These are phyloP conservation scores for Claviceps humidiphila DNA, from an alignment of 2,329 filamentous ascomycete species.

Conservation along the genomic window DNA sequence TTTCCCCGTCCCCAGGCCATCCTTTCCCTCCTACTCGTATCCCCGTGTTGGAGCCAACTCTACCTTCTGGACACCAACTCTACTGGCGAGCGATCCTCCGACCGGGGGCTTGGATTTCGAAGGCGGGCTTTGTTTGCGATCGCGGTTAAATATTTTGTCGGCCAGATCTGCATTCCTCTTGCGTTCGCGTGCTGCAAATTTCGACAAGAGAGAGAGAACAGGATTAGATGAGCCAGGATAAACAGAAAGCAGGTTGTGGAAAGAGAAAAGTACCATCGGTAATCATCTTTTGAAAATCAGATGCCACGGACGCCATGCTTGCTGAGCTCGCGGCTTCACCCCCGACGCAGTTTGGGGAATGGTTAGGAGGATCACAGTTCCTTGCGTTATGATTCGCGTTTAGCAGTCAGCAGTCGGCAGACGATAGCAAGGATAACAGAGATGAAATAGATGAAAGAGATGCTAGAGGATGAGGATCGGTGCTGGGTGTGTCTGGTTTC, in stretches of 20 bases:
- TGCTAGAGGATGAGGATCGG: no score
- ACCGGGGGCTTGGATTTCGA: constrained; percentile 30
- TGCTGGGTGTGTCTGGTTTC: no score
- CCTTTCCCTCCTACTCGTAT: background rate
- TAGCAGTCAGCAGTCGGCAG: no score
- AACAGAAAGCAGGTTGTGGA: background rate
- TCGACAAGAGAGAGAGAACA: background rate
- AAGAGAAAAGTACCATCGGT: constrained; percentile 28
- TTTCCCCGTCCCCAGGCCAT: background rate
- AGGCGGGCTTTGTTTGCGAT: constrained; percentile 45
- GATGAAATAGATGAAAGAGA: no score
- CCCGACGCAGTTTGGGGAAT: background rate
- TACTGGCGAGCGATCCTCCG: constrained; percentile 51
- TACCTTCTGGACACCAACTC: constrained; percentile 63
- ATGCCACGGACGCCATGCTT: constrained; percentile 30
- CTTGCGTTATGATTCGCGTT: no score
- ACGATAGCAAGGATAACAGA: no score
- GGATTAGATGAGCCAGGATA: background rate
- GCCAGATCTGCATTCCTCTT: constrained; percentile 62
- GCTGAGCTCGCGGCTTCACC: background rate
- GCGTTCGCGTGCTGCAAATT: constrained; percentile 43
- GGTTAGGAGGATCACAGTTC: background rate
- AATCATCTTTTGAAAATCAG: constrained; percentile 43
- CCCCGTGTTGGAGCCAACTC: background rate
- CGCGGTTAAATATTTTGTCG: constrained; percentile 53